These are phyloP conservation scores for Avena insularis DNA, from an alignment of 176 grass and related monocot genomes.

Conservation along the genomic window DNA sequence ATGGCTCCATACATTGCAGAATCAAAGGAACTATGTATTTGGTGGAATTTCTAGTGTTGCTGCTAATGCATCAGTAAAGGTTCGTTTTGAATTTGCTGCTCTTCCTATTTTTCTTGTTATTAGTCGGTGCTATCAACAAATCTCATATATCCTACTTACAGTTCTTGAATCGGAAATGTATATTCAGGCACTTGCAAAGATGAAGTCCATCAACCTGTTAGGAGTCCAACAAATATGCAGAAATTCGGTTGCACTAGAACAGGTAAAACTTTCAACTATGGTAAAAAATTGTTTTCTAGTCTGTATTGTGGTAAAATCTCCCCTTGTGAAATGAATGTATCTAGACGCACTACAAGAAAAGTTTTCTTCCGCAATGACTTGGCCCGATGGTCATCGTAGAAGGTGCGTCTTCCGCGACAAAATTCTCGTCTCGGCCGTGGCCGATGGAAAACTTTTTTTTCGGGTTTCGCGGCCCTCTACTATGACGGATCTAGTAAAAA, in stretches of 20 bases:
- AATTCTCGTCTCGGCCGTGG: no score
- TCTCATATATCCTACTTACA: slow-evolving; percentile 45
- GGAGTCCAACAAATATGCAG: slow-evolving; percentile 99
- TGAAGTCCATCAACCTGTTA: slow-evolving; percentile 95
- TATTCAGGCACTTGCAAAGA: slow-evolving; percentile 79
- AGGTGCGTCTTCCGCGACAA: no score
- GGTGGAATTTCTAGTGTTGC: slow-evolving; percentile 96
- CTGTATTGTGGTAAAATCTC: background rate
- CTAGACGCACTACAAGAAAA: no score
- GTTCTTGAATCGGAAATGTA: slow-evolving; percentile 39
- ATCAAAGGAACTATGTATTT: slow-evolving; percentile 92
- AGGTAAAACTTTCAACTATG: slow-evolving; percentile 52
- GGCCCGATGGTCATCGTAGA: no score
- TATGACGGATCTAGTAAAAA: no score
- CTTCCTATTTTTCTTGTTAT: slow-evolving; percentile 30
- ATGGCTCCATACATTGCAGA: slow-evolving; percentile 86
- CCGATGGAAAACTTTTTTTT: no score
- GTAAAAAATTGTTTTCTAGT: slow-evolving; percentile 27
- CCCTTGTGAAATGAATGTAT: no score
- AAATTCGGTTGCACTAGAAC: slow-evolving; percentile 93
- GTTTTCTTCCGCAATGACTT: no score
- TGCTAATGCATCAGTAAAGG: slow-evolving; percentile 92
- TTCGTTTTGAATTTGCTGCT: slow-evolving; percentile 41
- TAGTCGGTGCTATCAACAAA: background rate
- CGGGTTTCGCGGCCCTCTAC: no score